Percentiles rank a stretch among this genome's conserved stretches.
Evolutionary conservation across 1,139 yeast species (phyloP).

Genomic region (Hyphopichia buzzinii): DNA sequence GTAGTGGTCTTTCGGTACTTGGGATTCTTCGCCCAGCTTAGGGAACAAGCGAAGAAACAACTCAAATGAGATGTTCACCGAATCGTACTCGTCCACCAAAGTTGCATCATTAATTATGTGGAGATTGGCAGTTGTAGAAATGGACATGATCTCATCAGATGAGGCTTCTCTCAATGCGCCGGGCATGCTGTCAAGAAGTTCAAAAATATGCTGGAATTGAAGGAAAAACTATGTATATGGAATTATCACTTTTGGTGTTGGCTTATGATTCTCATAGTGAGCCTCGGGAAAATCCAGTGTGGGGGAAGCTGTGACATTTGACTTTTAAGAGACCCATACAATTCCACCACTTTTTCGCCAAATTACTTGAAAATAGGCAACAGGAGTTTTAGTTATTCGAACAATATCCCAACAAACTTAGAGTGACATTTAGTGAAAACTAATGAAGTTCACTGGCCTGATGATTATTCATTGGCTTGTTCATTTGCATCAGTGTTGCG

Average conservation of each 20-base stretch:
- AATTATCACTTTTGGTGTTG: no score
- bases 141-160: constrained; percentile 8
- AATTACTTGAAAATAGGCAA: no score
- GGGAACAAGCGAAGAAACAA: constrained; percentile 35
- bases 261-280: not conserved
- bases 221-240: no score
- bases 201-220: no score
- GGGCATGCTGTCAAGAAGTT: not conserved
- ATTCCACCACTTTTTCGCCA: no score
- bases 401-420: no score
- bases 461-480: no score
- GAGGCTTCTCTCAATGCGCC: not conserved
- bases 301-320: not conserved
- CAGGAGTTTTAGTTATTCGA: no score
- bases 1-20: constrained; percentile 12
- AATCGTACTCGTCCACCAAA: constrained; percentile 22
- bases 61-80: constrained; percentile 34
- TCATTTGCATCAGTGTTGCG: no score
- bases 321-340: no score
- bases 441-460: no score
- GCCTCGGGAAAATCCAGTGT: not conserved
- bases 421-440: no score
- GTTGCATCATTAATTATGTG: constrained; percentile 32
- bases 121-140: constrained; percentile 28
- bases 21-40: constrained; percentile 7